Conservation (phyloP, 495 filamentous ascomycete species). For the Neurospora sublineolata region DNA sequence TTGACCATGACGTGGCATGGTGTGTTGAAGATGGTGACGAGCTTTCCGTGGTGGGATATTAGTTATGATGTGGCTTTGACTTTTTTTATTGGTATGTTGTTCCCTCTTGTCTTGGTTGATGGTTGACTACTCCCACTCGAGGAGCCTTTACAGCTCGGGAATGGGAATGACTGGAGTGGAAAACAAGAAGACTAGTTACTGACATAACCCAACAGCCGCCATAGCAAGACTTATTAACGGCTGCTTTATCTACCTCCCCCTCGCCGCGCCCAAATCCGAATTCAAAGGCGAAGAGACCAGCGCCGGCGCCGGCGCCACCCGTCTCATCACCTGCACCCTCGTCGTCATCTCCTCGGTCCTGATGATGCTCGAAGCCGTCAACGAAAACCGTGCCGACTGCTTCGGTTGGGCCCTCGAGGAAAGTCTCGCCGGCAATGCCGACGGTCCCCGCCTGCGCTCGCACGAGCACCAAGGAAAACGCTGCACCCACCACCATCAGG, state of each 20-base stretch:
- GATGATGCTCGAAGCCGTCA: constrained; percentile 57
- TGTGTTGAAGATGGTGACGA: constrained; percentile 43
- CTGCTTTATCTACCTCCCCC: constrained; percentile 56
- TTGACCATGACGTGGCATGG: constrained; percentile 28
- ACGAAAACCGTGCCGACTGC: constrained; percentile 52
- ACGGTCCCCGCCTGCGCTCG: constrained; percentile 19
- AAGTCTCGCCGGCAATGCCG: constrained; percentile 23
- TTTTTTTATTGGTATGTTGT: constrained; percentile 44
- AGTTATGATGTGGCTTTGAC: constrained; percentile 53
- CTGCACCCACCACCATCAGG: constrained; percentile 43
- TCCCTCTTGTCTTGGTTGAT: neutral
- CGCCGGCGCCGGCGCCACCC: constrained; percentile 50
- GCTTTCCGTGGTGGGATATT: constrained; percentile 56
- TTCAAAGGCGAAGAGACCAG: constrained; percentile 40
- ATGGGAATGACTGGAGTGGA: neutral
- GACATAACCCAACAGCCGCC: constrained; percentile 21
- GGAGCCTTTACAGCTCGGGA: neutral
- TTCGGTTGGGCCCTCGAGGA: constrained; percentile 61
- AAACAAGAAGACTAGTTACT: neutral
- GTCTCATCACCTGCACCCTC: constrained; percentile 57
- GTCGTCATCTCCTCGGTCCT: constrained; percentile 57
- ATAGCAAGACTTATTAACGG: constrained; percentile 57
- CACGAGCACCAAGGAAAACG: constrained; percentile 21
- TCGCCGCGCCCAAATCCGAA: constrained; percentile 38
- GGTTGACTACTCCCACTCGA: neutral